Conservation (phyloP, 129 eudicot genomes). For the Artemisia argyi region DNA sequence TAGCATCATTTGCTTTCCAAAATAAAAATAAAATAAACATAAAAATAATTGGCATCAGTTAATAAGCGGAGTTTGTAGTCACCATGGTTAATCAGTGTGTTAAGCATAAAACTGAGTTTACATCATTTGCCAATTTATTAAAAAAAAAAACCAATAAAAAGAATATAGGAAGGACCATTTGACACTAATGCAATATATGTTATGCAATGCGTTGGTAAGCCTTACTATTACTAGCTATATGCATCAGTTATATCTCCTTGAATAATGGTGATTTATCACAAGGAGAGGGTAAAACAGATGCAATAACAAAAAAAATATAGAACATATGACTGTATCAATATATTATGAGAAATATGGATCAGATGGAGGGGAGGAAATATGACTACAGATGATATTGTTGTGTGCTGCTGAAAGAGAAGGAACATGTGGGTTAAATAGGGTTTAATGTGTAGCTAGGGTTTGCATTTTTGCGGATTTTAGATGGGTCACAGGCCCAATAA, state of each 20-base stretch:
- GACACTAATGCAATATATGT: slow-evolving; percentile 64
- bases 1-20: slow-evolving; percentile 48
- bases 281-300: slow-evolving; percentile 84
- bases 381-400: not conserved
- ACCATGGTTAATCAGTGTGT: slow-evolving; percentile 52
- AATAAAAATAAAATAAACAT: not conserved
- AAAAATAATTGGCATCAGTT: slow-evolving; percentile 61
- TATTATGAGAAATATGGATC: no score
- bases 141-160: not conserved
- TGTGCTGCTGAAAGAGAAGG: not conserved
- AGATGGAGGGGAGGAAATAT: no score
- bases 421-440: slow-evolving; percentile 32
- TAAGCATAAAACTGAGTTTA: slow-evolving; percentile 46
- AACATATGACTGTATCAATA: no score
- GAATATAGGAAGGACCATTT: slow-evolving; percentile 74
- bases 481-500: no score
- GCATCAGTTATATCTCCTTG: slow-evolving; percentile 82
- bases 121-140: slow-evolving; percentile 48
- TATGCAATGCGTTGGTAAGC: slow-evolving; percentile 94
- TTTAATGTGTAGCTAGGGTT: slow-evolving; percentile 41
- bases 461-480: no score
- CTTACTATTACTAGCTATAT: slow-evolving; percentile 43
- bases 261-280: slow-evolving; percentile 18
- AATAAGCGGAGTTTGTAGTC: slow-evolving; percentile 76
- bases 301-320: slow-evolving; percentile 2